Percentiles rank a stretch among this genome's conserved stretches.
Evolutionary conservation across 1,284 basidiomycete species (phyloP).

Genomic region (Sporisorium graminicola): DNA sequence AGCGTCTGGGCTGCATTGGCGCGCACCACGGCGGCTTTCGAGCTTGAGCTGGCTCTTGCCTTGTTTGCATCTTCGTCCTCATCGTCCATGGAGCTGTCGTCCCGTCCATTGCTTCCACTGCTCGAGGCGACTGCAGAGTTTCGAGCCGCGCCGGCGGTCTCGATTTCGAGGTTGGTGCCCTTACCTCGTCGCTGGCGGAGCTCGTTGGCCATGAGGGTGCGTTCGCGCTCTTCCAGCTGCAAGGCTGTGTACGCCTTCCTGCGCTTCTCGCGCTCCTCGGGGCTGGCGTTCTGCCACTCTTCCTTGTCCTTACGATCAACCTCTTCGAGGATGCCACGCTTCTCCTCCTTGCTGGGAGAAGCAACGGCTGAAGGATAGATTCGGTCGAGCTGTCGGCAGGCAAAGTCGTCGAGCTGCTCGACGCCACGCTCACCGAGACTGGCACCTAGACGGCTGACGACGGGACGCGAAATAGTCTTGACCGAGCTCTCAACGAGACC

Average conservation of each 20-base stretch:
- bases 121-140: constrained; percentile 15
- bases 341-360: constrained; percentile 56
- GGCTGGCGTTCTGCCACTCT: constrained; percentile 57
- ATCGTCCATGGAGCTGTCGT: constrained; percentile 23
- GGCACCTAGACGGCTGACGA: constrained; percentile 78
- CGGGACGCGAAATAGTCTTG: constrained; percentile 84
- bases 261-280: constrained; percentile 58
- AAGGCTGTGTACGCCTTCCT: constrained; percentile 54
- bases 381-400: constrained; percentile 84
- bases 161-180: constrained; percentile 27
- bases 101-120: constrained; percentile 12
- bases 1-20: constrained; percentile 63
- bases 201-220: constrained; percentile 55
- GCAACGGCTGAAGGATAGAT: constrained; percentile 64
- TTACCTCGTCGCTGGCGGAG: constrained; percentile 53
- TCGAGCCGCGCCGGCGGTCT: constrained; percentile 14
- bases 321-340: constrained; percentile 51
- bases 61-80: constrained; percentile 10
- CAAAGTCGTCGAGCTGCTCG: constrained; percentile 86
- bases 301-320: constrained; percentile 53
- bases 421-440: constrained; percentile 73
- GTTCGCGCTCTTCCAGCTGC: constrained; percentile 58
- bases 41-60: constrained; percentile 4
- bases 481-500: constrained; percentile 88
- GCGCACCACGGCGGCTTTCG: constrained; percentile 26